Evolutionary conservation across 768 basidiomycete species (phyloP), one percentile per base, ranked within the genome.

Genomic region (Leccinum ochraceum): DNA sequence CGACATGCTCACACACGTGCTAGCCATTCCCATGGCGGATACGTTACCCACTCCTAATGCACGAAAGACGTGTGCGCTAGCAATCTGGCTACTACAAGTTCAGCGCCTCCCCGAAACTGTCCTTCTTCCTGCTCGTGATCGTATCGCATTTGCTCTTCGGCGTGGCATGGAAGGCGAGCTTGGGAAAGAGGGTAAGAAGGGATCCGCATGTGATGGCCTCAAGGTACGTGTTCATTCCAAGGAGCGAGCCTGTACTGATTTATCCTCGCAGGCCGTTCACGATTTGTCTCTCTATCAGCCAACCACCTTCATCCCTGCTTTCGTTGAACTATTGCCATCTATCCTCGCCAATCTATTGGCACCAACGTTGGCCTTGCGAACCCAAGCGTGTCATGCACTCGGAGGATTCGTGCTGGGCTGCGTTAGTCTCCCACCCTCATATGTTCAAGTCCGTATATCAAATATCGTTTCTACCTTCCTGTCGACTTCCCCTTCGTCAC

Each of bases 151-250:
- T 59, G 89, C 89, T 3, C 69, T 94, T 20, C 81, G 85, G 54
- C 86, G 92, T 49, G 92, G 88, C 26, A 82, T 94, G 60, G 88
- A 90, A 57, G 92, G 92, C 7, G 88, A 93, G 63, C 82, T 94
- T 14, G 92, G 92, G 6, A 91, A 90, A 70, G 92, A 94, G 71
- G 92, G 92, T 10, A 94, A 94, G 78, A 93, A 92, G 67, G 92
- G 92, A 0, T 85, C 92, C 4, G 82, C 80, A 2, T 88, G 82
- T 36, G 92, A 94, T 71, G 90, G 89, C 22, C 79, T 92, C 51
- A 90, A 87, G 82, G 92, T 88, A 69, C 65, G 74, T 70, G 17
- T 48, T 46, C 39, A 36, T 26, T 62, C 57, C 62, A 53, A 58
- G 46, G 28, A 28, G 49, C 58, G 16, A 49, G 30, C 50, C 56